Base-by-base conservation (phyloP, 1,284 basidiomycete genomes). In the Fomitopsis betulina region DNA sequence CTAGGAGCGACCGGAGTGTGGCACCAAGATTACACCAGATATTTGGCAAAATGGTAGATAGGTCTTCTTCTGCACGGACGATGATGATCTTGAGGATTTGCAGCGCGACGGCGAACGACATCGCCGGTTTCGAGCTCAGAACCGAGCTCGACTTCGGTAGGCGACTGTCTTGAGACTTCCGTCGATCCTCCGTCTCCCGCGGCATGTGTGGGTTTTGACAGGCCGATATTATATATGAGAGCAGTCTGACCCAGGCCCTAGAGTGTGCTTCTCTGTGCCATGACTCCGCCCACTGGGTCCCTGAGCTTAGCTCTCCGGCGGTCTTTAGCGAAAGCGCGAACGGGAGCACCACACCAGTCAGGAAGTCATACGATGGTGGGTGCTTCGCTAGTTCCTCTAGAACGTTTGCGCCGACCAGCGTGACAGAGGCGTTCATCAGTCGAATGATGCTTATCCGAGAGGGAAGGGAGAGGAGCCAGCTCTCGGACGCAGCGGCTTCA, bases 71-170 rank as follows among this genome's bases (percentile, higher is more conserved):
- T 1, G 84, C 89, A 9, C 87, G 83, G 51, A 91, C 72, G 15
- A 86, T 64, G 60, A 91, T 80, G 39, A 85, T 72, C 69, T 93
- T 93, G 65, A 93, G 71, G 19, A 88, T 79, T 68, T 92, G 89
- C 8, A 92, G 65, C 0, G 82, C 79, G 1, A 85, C 74, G 37
- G 83, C 73, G 30, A 86, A 75, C 0, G 76, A 76, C 42, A 81
- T 77, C 1, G 82, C 71, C 10, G 76, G 73, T 40, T 75, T 72
- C 40, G 62, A 51, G 23, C 63, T 56, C n/a, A 49, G 13, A 5
- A 51, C 19, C 39, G 39, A 42, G 35, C 35, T 37, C 15, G 17
- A 21, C 39, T 21, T 58, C 12, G 67, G 59, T n/a, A 65, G 62
- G 39, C 68, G 65, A 51, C 72, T 76, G 56, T 79, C 76, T 37